These are phyloP conservation scores for Auriscalpium vulgare DNA, from an alignment of 768 basidiomycete species.

Conservation along the genomic window DNA sequence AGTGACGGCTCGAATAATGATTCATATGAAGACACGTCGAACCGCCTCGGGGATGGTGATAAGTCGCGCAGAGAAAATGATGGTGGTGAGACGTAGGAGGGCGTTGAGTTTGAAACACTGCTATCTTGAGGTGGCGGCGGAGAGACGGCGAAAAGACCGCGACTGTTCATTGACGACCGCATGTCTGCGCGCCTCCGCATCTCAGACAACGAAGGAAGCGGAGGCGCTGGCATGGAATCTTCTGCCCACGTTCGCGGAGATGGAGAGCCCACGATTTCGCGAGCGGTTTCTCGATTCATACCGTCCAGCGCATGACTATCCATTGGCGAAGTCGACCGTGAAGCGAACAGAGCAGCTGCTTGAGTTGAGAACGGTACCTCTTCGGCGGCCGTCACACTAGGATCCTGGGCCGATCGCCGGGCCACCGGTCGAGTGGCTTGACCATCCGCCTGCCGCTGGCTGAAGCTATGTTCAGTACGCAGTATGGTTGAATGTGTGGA, in stretches of 20 bases:
- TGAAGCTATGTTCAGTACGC: too few species aligned
- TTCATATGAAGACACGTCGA: too few species aligned
- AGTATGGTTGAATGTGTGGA: too few species aligned
- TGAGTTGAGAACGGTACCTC: constrained; percentile 14
- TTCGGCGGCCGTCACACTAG: background rate
- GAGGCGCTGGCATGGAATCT: background rate
- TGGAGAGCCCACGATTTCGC: background rate
- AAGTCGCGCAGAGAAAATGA: too few species aligned
- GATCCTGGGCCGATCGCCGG: too few species aligned
- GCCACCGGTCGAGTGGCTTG: too few species aligned
- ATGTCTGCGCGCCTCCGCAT: background rate
- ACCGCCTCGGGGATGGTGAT: too few species aligned
- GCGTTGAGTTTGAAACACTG: too few species aligned
- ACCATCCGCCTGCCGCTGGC: too few species aligned
- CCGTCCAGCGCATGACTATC: too few species aligned
- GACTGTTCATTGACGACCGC: background rate
- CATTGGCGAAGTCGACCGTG: constrained; percentile 5
- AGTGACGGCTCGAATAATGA: too few species aligned
- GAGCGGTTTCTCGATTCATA: background rate
- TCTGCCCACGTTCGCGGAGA: background rate
- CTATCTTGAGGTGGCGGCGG: background rate
- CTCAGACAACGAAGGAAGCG: background rate
- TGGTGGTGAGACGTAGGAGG: too few species aligned
- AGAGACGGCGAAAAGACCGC: background rate
- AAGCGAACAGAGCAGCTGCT: constrained; percentile 13